Base-by-base conservation (phyloP, 768 basidiomycete species). In the Megacollybia marginata region DNA sequence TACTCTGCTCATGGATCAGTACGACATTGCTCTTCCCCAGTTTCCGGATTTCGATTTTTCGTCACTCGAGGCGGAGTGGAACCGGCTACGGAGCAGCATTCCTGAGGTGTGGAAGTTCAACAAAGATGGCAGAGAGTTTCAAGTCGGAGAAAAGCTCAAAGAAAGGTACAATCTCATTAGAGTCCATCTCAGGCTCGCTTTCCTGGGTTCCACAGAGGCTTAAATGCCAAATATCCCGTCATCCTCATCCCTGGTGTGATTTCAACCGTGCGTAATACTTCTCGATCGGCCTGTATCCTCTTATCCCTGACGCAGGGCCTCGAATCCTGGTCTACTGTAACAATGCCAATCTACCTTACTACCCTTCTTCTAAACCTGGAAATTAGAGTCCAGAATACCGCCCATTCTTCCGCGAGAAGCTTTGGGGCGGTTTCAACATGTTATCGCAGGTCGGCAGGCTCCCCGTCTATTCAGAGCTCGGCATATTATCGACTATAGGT, bases 161-260 rank as follows among this genome's bases (percentile, higher is more conserved):
- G 75, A 67, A 5, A 74, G 23, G 23, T 28, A 28, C 23, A 28
- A 3, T 28, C 23, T 28, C 23, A 28, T 6, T 28, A 6, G 23
- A 28, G 4, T 28, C 6, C 6, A 28, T 28, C 23, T 28, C 23
- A 28, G 23, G 23, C 23, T 28, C 6, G 23, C 23, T 28, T 28
- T 2, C 23, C 23, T 28, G 23, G 23, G 4, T 28, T 6, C 6
- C 23, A 28, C 6, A 28, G 80, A 40, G 85, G 85, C 2, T 65
- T 89, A 47, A 70, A 68, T 47, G 90, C 89, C 6, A 66, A 83
- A 48, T 74, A 88, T 62, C 92, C 93, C 1, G 78, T 94, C 11
- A 74, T 95, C 2, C 69, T 96, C n/a, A 77, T 94, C 20, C 92
- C 93, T 5, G 92, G 92, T 1, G 85, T 95, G 46, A 82, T 94